A percentile compares a stretch with the other conserved stretches of the same genome.
These are phyloP conservation scores for Suillus americanus DNA, from an alignment of 768 basidiomycete species.

Conservation along the genomic window DNA sequence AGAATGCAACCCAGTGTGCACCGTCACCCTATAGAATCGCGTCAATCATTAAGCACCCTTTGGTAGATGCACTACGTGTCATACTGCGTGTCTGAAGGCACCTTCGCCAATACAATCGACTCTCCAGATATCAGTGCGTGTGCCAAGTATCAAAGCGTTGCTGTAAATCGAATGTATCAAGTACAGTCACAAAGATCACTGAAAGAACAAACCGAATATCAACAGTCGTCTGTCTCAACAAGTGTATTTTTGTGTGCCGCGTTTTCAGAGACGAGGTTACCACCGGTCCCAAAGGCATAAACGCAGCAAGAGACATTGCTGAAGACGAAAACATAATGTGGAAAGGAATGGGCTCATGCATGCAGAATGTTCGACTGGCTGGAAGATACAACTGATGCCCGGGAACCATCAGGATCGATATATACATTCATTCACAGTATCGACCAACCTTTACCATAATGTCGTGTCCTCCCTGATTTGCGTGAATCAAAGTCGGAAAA, in stretches of 20 bases:
- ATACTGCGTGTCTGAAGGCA: slow-evolving; percentile 54
- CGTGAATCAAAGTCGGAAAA: slow-evolving; percentile 41
- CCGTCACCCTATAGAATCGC: slow-evolving; percentile 52
- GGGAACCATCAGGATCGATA: slow-evolving; percentile 21
- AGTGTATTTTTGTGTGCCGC: slow-evolving; percentile 50
- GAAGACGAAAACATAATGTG: slow-evolving; percentile 60
- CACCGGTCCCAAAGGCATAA: slow-evolving; percentile 58
- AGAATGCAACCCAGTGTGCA: slow-evolving; percentile 58
- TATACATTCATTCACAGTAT: background rate
- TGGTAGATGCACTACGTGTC: slow-evolving; percentile 20
- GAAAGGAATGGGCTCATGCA: slow-evolving; percentile 64
- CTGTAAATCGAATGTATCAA: slow-evolving; percentile 28
- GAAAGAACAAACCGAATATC: slow-evolving; percentile 49
- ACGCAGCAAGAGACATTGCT: slow-evolving; percentile 54
- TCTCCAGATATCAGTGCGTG: slow-evolving; percentile 73
- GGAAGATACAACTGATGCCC: slow-evolving; percentile 52
- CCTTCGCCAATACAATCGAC: slow-evolving; percentile 65
- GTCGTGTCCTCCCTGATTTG: slow-evolving; percentile 40
- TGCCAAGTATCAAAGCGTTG: slow-evolving; percentile 44
- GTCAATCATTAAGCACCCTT: slow-evolving; percentile 1
- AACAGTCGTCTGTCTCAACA: slow-evolving; percentile 67
- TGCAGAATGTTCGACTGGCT: slow-evolving; percentile 56
- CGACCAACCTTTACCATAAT: slow-evolving; percentile 35
- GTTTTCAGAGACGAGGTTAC: slow-evolving; percentile 28
- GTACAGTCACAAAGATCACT: background rate